These are phyloP conservation scores for Erodium chrysanthum DNA, from an alignment of 441 rosid species.

Conservation along the genomic window DNA sequence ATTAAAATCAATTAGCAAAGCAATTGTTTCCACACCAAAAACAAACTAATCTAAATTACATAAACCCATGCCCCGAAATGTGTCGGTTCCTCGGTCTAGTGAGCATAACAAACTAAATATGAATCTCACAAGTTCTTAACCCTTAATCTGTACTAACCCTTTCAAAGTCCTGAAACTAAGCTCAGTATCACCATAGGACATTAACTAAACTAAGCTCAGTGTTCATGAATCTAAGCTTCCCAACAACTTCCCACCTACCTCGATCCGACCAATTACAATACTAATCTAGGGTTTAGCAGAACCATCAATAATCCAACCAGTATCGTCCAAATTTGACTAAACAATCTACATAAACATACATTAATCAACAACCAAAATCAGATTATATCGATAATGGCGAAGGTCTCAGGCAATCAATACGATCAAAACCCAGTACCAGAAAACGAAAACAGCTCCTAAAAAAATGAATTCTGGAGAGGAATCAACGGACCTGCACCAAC, in stretches of 20 bases:
- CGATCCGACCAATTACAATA: too few species aligned
- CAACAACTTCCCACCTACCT: not conserved
- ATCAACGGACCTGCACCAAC: slow-evolving; percentile 77
- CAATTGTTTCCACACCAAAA: not conserved
- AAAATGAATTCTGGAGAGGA: not conserved
- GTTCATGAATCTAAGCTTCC: not conserved
- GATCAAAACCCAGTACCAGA: not conserved
- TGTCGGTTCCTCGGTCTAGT: not conserved
- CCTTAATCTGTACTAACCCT: not conserved
- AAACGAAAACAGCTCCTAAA: not conserved
- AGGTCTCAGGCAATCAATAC: not conserved
- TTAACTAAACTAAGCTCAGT: not conserved
- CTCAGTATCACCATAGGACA: not conserved
- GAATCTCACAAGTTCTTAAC: not conserved
- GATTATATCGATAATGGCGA: not conserved
- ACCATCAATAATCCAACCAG: not conserved
- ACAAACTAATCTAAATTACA: not conserved
- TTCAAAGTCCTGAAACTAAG: not conserved
- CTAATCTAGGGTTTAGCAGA: not conserved
- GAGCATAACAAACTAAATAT: not conserved
- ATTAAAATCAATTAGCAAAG: not conserved
- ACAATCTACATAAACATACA: not conserved
- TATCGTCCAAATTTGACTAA: not conserved
- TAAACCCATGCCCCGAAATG: not conserved
- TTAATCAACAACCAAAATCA: not conserved